Conservation (phyloP, 1,139 yeast species). For the Sporopachydermia cereana region DNA sequence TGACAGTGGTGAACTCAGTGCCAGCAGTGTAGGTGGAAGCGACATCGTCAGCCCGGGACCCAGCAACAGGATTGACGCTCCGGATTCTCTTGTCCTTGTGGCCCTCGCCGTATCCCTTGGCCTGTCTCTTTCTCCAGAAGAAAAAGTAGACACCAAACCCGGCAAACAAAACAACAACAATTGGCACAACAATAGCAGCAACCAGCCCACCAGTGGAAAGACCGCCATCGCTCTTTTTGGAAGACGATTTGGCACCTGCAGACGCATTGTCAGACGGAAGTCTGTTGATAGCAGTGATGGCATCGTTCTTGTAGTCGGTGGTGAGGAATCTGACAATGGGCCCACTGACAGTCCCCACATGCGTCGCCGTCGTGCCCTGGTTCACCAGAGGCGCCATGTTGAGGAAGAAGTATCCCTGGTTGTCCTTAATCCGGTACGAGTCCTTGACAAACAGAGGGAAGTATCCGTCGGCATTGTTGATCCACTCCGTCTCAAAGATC, state of each 20-base stretch:
- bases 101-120: conserved; percentile 5
- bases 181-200: conserved; percentile 34
- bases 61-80: conserved; percentile 9
- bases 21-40: conserved; percentile 7
- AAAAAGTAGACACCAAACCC: conserved; percentile 12
- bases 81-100: conserved; percentile 3
- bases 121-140: conserved; percentile 6
- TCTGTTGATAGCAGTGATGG: conserved; percentile 21
- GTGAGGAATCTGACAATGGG: conserved; percentile 27
- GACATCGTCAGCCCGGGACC: conserved; percentile 13
- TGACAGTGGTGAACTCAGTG: conserved; percentile 4
- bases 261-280: conserved; percentile 29
- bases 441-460: conserved; percentile 24
- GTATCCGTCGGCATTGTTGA: conserved; percentile 27
- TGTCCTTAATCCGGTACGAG: conserved; percentile 18
- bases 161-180: conserved; percentile 21
- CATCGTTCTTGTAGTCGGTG: conserved; percentile 18
- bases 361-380: conserved; percentile 22
- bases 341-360: conserved; percentile 27
- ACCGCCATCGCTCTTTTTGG: conserved; percentile 13
- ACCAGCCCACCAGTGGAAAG: conserved; percentile 21
- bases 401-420: conserved; percentile 25
- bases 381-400: conserved; percentile 27
- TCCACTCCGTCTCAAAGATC: conserved; percentile 22
- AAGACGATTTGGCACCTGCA: conserved; percentile 12